Conservation (phyloP, 306 rosid genomes). For the Cucurbita moschata region DNA sequence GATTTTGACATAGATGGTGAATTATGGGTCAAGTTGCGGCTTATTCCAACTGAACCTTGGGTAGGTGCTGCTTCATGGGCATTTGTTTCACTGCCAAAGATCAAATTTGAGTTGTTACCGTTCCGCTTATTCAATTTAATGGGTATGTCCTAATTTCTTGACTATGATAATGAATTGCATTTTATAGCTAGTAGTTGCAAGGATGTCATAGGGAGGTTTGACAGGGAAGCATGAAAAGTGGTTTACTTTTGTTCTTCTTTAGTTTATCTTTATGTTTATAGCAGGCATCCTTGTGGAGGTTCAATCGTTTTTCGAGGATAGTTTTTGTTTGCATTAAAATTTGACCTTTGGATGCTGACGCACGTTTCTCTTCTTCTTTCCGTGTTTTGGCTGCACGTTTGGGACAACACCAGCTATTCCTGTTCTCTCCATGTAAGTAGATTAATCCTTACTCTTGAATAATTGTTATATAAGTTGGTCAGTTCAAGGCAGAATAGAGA, state of each 20-base stretch:
- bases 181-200: background rate
- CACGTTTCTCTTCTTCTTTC: slow-evolving; percentile 9
- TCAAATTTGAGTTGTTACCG: slow-evolving; percentile 87
- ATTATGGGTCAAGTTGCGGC: slow-evolving; percentile 85
- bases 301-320: background rate
- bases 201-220: background rate
- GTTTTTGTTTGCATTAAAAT: background rate
- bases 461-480: slow-evolving; percentile 1
- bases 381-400: slow-evolving; percentile 15
- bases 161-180: background rate
- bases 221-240: background rate
- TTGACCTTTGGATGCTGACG: slow-evolving; percentile 33
- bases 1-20: slow-evolving; percentile 98
- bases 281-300: background rate
- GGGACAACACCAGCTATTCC: slow-evolving; percentile 79
- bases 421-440: slow-evolving; percentile 92
- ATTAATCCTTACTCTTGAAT: slow-evolving; percentile 5
- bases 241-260: background rate
- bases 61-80: slow-evolving; percentile 99
- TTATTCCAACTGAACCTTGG: slow-evolving; percentile 87
- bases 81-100: slow-evolving; percentile 94
- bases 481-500: background rate
- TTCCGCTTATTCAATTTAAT: slow-evolving; percentile 92
- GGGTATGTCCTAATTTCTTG: slow-evolving; percentile 43
- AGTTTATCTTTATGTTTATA: background rate